A percentile compares a stretch with the other conserved stretches of the same genome.
Evolutionary conservation across 768 basidiomycete genomes (phyloP).

Genomic region (Xerocomellus dryophilus): DNA sequence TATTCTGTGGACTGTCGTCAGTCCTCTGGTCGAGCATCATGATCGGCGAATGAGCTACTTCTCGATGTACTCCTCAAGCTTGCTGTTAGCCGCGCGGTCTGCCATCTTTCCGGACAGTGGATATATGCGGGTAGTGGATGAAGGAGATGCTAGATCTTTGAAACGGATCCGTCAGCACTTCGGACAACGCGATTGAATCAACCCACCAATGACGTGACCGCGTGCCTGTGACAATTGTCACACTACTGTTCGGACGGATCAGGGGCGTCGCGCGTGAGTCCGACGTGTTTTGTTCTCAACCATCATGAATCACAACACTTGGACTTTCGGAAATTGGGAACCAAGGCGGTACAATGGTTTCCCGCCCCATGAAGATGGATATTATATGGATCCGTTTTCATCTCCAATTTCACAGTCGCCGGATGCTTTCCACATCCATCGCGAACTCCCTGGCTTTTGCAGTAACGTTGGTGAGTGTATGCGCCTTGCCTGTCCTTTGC

Average conservation of each 20-base stretch:
- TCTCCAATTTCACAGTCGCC: constrained; percentile 10
- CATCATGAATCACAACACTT: constrained; percentile 16
- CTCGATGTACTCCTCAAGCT: constrained; percentile 75
- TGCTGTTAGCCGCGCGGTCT: constrained; percentile 41
- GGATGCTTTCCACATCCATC: constrained; percentile 2
- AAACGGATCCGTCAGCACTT: not conserved
- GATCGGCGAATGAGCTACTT: constrained; percentile 49
- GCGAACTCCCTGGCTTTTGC: constrained; percentile 5
- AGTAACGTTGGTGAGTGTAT: constrained; percentile 27
- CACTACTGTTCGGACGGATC: not conserved
- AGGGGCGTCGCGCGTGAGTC: not conserved
- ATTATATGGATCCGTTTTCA: not conserved
- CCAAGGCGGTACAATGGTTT: not conserved
- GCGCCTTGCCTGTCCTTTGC: constrained; percentile 2
- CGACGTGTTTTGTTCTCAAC: constrained; percentile 6
- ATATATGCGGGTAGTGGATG: constrained; percentile 12
- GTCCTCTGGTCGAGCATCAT: constrained; percentile 15
- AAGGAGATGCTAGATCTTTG: constrained; percentile 1
- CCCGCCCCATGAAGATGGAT: not conserved
- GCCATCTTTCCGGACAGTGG: constrained; percentile 16
- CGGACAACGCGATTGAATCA: constrained; percentile 4
- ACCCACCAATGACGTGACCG: constrained; percentile 21
- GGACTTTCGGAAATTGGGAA: not conserved
- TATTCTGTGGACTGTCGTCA: constrained; percentile 49
- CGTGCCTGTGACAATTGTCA: constrained; percentile 27